phyloP scores from a whole-genome alignment of 768 basidiomycete species.

The Hericium coralloides region DNA sequence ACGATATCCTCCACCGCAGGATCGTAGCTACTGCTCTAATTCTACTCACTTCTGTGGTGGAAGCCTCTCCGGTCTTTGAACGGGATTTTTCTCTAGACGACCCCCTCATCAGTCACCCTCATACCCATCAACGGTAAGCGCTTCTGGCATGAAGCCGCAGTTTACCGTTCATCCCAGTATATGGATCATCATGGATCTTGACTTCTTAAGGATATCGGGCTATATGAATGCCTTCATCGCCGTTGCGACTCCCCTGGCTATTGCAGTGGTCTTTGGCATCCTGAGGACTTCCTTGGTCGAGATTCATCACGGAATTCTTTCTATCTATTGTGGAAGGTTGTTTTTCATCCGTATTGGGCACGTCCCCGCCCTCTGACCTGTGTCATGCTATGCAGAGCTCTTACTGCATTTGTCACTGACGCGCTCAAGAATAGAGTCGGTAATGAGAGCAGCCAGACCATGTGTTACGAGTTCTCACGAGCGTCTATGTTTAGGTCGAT shows the following conservation, averaged over 20 bases:
- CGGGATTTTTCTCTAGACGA: slow-evolving; percentile 31
- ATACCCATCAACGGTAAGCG: slow-evolving; percentile 8
- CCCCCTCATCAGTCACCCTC: slow-evolving; percentile 34
- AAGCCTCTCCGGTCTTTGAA: slow-evolving; percentile 20
- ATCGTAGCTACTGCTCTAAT: slow-evolving; percentile 28
- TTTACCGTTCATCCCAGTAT: too few relatives aligned
- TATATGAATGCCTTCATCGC: slow-evolving; percentile 38
- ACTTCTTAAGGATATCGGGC: slow-evolving; percentile 36
- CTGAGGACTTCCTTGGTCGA: slow-evolving; percentile 37
- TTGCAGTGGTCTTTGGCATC: slow-evolving; percentile 29
- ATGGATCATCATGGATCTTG: neutral
- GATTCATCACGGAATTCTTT: slow-evolving; percentile 50
- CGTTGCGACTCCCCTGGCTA: slow-evolving; percentile 34
- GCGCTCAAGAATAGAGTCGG: slow-evolving; percentile 52
- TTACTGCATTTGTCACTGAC: slow-evolving; percentile 40
- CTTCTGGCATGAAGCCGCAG: neutral
- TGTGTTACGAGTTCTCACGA: neutral
- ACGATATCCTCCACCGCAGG: slow-evolving; percentile 16
- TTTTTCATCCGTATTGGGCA: slow-evolving; percentile 1
- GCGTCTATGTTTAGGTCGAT: slow-evolving; percentile 25
- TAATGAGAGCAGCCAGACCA: slow-evolving; percentile 15
- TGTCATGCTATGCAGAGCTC: slow-evolving; percentile 25
- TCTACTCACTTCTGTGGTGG: slow-evolving; percentile 31
- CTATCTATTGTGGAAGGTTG: slow-evolving; percentile 33
- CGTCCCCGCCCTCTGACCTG: neutral